These are phyloP conservation scores for Ettlia oleoabundans DNA, from an alignment of 139 green algal species.

Conservation along the genomic window DNA sequence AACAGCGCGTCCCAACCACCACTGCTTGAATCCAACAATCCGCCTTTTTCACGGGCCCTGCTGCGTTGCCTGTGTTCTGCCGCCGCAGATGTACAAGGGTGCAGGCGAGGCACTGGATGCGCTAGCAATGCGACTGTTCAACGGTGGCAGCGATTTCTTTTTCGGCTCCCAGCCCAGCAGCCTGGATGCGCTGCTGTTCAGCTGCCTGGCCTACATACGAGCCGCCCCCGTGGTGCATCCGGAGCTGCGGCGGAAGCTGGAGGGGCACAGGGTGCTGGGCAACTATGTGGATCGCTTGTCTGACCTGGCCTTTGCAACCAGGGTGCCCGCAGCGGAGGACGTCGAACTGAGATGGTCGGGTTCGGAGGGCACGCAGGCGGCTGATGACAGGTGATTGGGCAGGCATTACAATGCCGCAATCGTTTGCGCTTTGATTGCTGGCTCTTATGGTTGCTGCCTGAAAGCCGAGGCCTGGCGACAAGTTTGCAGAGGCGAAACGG, in stretches of 20 bases:
- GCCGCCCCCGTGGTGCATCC: slow-evolving; percentile 40
- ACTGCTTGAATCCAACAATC: too few relatives aligned
- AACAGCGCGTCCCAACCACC: too few relatives aligned
- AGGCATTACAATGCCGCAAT: not conserved
- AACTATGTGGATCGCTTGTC: slow-evolving; percentile 25
- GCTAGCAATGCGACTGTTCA: slow-evolving; percentile 10
- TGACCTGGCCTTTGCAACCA: not conserved
- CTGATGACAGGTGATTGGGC: not conserved
- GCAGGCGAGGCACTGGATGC: slow-evolving; percentile 22
- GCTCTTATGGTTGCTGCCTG: too few relatives aligned
- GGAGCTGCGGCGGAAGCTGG: slow-evolving; percentile 16
- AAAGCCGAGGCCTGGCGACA: too few relatives aligned
- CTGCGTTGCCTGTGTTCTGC: not conserved
- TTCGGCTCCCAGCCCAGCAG: slow-evolving; percentile 35
- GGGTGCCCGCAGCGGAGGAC: slow-evolving; percentile 12
- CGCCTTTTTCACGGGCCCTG: too few relatives aligned
- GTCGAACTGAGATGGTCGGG: slow-evolving; percentile 14
- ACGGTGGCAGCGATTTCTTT: slow-evolving; percentile 21
- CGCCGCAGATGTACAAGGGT: not conserved
- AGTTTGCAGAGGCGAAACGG: too few relatives aligned
- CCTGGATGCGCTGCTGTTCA: slow-evolving; percentile 14
- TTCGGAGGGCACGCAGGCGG: not conserved
- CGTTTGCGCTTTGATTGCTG: too few relatives aligned
- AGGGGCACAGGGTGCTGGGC: not conserved
- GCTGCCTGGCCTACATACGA: slow-evolving; percentile 39